Conservation (phyloP, 1,284 basidiomycete species). For the Fomitopsis betulina region DNA sequence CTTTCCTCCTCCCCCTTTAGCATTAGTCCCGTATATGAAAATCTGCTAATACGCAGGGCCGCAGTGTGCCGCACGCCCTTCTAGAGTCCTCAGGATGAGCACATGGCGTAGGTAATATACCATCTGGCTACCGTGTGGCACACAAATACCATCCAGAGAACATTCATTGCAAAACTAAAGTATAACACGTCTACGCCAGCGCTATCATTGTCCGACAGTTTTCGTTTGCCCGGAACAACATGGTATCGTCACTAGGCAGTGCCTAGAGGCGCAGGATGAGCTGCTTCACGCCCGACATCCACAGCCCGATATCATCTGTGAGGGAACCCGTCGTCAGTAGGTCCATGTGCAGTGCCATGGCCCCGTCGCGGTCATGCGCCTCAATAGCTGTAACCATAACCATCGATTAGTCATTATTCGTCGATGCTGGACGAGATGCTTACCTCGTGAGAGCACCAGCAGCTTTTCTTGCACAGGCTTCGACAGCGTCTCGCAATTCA, state of each 20-base stretch:
- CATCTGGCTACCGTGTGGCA: too few relatives aligned
- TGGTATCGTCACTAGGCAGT: neutral
- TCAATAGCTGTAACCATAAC: slow-evolving; percentile 57
- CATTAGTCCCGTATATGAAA: too few relatives aligned
- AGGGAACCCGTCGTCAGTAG: slow-evolving; percentile 70
- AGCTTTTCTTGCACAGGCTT: slow-evolving; percentile 66
- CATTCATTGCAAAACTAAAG: neutral
- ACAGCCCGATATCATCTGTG: slow-evolving; percentile 79
- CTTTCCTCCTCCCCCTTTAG: too few relatives aligned
- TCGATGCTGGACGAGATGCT: slow-evolving; percentile 17
- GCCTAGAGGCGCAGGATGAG: slow-evolving; percentile 58
- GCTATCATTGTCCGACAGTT: neutral
- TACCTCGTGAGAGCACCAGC: slow-evolving; percentile 64
- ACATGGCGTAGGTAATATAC: too few relatives aligned
- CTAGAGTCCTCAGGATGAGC: too few relatives aligned
- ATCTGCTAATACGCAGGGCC: too few relatives aligned
- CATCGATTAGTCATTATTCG: slow-evolving; percentile 6
- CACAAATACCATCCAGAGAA: neutral
- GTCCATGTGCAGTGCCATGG: slow-evolving; percentile 77
- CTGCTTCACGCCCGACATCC: slow-evolving; percentile 87
- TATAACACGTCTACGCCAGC: slow-evolving; percentile 1
- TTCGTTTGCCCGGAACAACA: neutral
- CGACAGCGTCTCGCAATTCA: slow-evolving; percentile 91
- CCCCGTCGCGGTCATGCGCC: slow-evolving; percentile 63
- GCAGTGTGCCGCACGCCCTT: too few relatives aligned